Base-by-base conservation (phyloP, 129 eudicot genomes). In the Lactuca sativa region DNA sequence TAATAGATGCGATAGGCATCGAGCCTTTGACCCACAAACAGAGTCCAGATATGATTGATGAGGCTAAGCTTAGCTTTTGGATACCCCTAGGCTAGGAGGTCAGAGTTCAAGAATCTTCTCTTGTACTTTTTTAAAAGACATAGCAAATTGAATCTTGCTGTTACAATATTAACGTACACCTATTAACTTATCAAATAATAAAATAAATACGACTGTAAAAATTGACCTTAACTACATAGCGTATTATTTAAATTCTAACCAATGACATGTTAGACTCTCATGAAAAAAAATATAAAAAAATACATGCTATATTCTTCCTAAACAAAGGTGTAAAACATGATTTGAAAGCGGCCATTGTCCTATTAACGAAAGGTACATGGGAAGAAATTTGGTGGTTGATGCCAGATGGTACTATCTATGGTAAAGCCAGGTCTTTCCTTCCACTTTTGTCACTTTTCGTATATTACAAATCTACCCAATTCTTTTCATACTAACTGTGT, bases 371-470 rank as follows among this genome's bases (percentile, higher is more conserved):
- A 63, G 60, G 15, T 66, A 56, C 33, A 67, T 48, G 47, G 25
- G 21, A 59, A 10, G 38, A 75, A 48, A 55, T 36, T 44, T n/a
- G 40, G 53, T 44, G 7, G 38, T 36, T 0, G 5, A 36, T 36
- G 5, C 38, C 6, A 36, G 5, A 36, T 36, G 6, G 38, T 36
- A 43, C 9, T 8, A 43, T 47, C 2, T 8, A 43, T 47, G 52
- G 48, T 59, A 47, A 17, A 59, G 74, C 62, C 74, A 75, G 10
- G 62, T 49, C 54, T 2, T 57, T 66, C 62, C 49, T 41, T 62
- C 32, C 66, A 56, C 47, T 63, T 62, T 36, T 5, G 21, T 41
- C 7, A 40, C 43, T 62, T 59, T 54, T 38, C 64, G 21, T 51
- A 61, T 54, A 47, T 61, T 57, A 38, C 13, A 41, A 63, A 63